Percentiles rank a stretch among this genome's conserved stretches.
Conservation (phyloP, 176 grass and related monocot genomes). For the Poa annua region DNA sequence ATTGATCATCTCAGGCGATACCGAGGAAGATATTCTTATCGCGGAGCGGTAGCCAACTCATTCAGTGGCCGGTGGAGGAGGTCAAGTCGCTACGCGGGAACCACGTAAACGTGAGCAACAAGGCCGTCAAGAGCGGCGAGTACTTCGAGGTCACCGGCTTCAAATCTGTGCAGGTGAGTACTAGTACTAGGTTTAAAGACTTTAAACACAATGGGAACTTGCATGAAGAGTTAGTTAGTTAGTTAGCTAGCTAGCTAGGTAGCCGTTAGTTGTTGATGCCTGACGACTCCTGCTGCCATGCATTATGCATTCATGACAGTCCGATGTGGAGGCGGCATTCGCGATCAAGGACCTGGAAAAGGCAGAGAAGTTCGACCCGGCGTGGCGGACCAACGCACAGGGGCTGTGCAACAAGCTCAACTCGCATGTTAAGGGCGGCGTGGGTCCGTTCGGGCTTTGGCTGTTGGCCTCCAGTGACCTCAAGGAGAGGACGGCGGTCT, state of each 20-base stretch:
- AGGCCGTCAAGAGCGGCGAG: background rate
- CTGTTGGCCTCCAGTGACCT: constrained; percentile 56
- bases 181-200: too few species aligned
- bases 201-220: too few species aligned
- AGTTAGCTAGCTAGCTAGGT: background rate
- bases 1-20: constrained; percentile 14
- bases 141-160: constrained; percentile 57
- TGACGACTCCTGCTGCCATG: background rate
- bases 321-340: constrained; percentile 78
- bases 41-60: constrained; percentile 57
- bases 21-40: constrained; percentile 71
- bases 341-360: constrained; percentile 55
- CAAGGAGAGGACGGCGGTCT: constrained; percentile 58
- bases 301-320: constrained; percentile 26
- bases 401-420: constrained; percentile 50
- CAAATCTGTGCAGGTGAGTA: constrained; percentile 50
- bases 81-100: too few species aligned
- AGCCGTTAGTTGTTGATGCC: background rate
- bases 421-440: constrained; percentile 50
- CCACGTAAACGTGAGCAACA: too few species aligned
- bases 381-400: constrained; percentile 61
- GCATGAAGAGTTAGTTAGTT: too few species aligned
- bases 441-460: constrained; percentile 85
- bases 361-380: constrained; percentile 69
- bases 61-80: constrained; percentile 86